phyloP scores from a whole-genome alignment of 306 rosid genomes.

The Rosa multiflora region DNA sequence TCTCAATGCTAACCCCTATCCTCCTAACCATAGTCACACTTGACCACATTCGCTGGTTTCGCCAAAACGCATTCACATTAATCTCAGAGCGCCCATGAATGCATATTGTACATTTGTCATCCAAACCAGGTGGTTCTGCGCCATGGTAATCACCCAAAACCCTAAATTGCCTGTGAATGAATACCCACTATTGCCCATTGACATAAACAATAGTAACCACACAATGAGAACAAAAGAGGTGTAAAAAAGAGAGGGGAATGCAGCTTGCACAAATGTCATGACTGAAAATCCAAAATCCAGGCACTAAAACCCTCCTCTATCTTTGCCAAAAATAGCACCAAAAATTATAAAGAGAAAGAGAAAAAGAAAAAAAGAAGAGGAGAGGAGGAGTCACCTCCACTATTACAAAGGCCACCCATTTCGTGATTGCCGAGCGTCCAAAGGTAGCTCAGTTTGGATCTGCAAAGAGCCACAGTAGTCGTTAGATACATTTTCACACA shows the following conservation, averaged over 20 bases:
- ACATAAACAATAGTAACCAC: constrained; percentile 29
- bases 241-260: constrained; percentile 41
- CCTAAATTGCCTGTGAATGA: constrained; percentile 10
- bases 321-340: constrained; percentile 21
- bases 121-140: constrained; percentile 8
- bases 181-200: constrained; percentile 9
- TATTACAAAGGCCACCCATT: constrained; percentile 37
- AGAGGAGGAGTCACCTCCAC: constrained; percentile 2
- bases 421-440: constrained; percentile 82
- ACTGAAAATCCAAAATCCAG: constrained; percentile 28
- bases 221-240: constrained; percentile 35
- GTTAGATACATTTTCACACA: neutral
- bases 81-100: constrained; percentile 33
- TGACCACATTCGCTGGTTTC: constrained; percentile 2
- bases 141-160: constrained; percentile 20
- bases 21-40: constrained; percentile 23
- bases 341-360: constrained; percentile 21
- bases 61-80: neutral
- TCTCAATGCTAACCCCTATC: constrained; percentile 35
- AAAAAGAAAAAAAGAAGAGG: constrained; percentile 1
- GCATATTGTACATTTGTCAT: constrained; percentile 54
- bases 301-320: constrained; percentile 21
- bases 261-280: constrained; percentile 73
- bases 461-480: constrained; percentile 23
- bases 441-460: constrained; percentile 26